Base-by-base conservation (phyloP, 441 rosid genomes). In the Populus trichocarpa region DNA sequence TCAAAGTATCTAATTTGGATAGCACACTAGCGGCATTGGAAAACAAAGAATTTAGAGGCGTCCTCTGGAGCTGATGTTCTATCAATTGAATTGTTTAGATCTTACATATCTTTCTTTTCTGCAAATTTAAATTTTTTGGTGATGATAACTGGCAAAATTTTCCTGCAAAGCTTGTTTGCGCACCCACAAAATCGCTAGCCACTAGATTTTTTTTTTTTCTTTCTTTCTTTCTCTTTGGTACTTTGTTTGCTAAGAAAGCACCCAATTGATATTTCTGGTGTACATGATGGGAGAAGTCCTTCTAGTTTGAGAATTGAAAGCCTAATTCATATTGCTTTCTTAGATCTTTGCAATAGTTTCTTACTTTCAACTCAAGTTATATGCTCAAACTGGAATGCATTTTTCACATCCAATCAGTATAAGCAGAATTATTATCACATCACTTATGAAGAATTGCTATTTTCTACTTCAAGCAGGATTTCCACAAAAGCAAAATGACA, bases 401-500 rank as follows among this genome's bases (percentile, higher is more conserved):
- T 53, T 53, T 42, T 53, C n/a, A 53, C 20, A 7, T 67, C 57
- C 26, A 10, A 18, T 26, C 28, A 18, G 25, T 16, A 11, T 20
- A 38, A 71, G 40, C 42, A 20, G 4, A 71, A 46, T 50, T 69
- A 2, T 26, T 42, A 6, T 38, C 33, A 28, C 69, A 6, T 67
- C 69, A 35, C 70, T 35, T 50, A 72, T 22, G 61, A 53, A 16
- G 61, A 22, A 23, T 1, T 73, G 36, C 13, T 32, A 5, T 30
- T 6, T 23, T 69, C 8, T 63, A 68, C 65, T 50, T 32, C 63
- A 50, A 70, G 77, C 89, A 90, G 96, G 99, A 91, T 75, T 91
- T 89, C 71, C 97, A 94, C 65, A 92, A 90, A 85, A 86, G 89
- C 33, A 90, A 96, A 87, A 85, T 91, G 88, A 81, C 88, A 3